These are phyloP conservation scores for Prunella vulgaris DNA, from an alignment of 257 asterid genomes.

Conservation along the genomic window DNA sequence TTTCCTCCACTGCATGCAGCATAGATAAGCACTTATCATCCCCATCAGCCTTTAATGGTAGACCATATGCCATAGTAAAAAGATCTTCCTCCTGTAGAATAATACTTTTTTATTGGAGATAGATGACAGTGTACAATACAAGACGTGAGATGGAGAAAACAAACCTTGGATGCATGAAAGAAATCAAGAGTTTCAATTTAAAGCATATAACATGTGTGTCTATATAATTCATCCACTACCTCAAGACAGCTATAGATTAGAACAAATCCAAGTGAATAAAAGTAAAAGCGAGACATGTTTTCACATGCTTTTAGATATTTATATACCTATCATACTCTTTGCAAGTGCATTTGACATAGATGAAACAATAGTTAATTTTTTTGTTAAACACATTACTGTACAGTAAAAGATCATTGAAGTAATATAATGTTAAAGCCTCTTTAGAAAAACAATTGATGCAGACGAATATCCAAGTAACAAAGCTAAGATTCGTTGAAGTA, in stretches of 20 bases:
- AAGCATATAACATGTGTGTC: constrained; percentile 7
- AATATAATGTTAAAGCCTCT: constrained; percentile 20
- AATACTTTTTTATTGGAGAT: constrained; percentile 5
- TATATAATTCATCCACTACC: constrained; percentile 4
- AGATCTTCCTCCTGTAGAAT: constrained; percentile 85
- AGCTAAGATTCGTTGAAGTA: constrained; percentile 40
- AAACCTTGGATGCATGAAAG: constrained; percentile 9
- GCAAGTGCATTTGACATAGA: constrained; percentile 51
- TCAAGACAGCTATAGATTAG: background rate
- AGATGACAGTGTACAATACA: constrained; percentile 6
- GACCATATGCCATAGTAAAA: constrained; percentile 89
- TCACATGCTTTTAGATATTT: background rate
- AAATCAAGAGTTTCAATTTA: background rate
- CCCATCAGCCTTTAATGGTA: constrained; percentile 75
- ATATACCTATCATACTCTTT: constrained; percentile 28
- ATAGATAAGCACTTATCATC: constrained; percentile 94
- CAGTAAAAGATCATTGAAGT: constrained; percentile 7
- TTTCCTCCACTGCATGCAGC: constrained; percentile 90
- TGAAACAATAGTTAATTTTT: constrained; percentile 36
- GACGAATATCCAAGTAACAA: constrained; percentile 4
- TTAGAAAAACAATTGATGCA: background rate
- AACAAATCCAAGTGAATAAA: background rate
- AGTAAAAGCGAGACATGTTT: background rate
- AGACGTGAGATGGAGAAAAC: constrained; percentile 11
- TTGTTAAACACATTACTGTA: constrained; percentile 21